Base-by-base conservation (phyloP, 179 eudicot species). In the Beta corolliflora region DNA sequence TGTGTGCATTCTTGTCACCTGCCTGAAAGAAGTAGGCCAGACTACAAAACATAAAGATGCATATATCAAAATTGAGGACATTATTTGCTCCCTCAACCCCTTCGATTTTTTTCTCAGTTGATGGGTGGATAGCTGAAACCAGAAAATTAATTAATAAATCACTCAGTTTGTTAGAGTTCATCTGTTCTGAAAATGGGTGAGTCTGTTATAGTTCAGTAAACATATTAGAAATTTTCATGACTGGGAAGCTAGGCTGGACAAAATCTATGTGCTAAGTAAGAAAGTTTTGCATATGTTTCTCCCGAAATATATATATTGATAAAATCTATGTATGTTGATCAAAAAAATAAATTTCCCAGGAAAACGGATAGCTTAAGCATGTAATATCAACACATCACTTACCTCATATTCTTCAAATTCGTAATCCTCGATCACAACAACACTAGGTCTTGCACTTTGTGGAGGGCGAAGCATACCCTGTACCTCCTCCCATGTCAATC, bases 381-480 rank as follows among this genome's bases (percentile, higher is more conserved):
- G 70, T 31, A 48, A 76, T n/a, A 46, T 19, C 45, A 31, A 63
- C 48, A 31, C 9, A 63, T n/a, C 58, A 81, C 89, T 84, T 86
- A 86, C 91, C 76, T 88, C 91, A 73, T 86, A 88, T 79, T 86
- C 91, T 81, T 88, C 91, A 73, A 88, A 31, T 79, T 88, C 91
- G 83, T 71, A 84, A 85, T 84, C 91, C 75, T 86, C 91, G n/a
- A 88, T 76, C 81, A 81, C 81, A 71, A n/a, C n/a, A n/a, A 86
- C 25, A 55, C 74, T 86, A 64, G 91, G 91, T 59, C 71, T 84
- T 76, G 84, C 84, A 86, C 68, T 83, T 81, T 83, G 85, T 50
- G 91, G 87, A 18, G 88, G 89, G 77, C 91, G 89, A 80, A 88
- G 91, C 91, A 88, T 80, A 78, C 88, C 89, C 77, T 88, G 91